Conservation (phyloP, 805 yeast species). For the Lachancea sp. region DNA sequence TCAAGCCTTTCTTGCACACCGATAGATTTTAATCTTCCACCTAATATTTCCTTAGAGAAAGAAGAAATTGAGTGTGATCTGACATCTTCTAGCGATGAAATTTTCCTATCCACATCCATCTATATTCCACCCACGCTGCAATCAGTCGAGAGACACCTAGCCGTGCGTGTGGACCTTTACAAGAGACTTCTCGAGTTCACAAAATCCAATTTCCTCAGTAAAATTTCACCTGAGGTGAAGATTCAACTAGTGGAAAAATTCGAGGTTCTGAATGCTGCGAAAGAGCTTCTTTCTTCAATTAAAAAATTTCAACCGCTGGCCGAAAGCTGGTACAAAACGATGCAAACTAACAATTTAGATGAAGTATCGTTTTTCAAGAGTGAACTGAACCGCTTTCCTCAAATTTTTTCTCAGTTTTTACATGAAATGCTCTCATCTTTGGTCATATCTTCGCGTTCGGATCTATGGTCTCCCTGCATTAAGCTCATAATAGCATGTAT, state of each 20-base stretch:
- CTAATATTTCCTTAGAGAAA: slow-evolving; percentile 39
- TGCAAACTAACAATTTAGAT: slow-evolving; percentile 8
- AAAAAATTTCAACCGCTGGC: slow-evolving; percentile 8
- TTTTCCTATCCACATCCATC: slow-evolving; percentile 48
- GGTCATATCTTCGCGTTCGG: slow-evolving; percentile 11
- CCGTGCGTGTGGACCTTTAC: slow-evolving; percentile 41
- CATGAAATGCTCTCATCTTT: slow-evolving; percentile 12
- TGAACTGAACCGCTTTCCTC: slow-evolving; percentile 25
- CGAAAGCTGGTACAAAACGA: slow-evolving; percentile 12
- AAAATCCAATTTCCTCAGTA: slow-evolving; percentile 39
- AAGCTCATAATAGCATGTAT: slow-evolving; percentile 23
- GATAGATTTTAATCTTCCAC: slow-evolving; percentile 42
- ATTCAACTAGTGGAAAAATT: slow-evolving; percentile 35
- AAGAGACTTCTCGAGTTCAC: slow-evolving; percentile 42
- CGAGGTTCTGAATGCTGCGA: slow-evolving; percentile 45
- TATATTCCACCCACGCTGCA: slow-evolving; percentile 51
- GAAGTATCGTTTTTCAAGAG: slow-evolving; percentile 23
- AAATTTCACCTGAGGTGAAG: slow-evolving; percentile 35
- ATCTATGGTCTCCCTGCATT: slow-evolving; percentile 17
- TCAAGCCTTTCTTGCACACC: slow-evolving; percentile 40
- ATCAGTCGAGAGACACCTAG: slow-evolving; percentile 46
- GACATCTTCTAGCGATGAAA: slow-evolving; percentile 44
- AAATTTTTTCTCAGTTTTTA: slow-evolving; percentile 23
- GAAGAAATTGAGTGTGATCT: slow-evolving; percentile 49
- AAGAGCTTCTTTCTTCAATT: slow-evolving; percentile 35